These are phyloP conservation scores for Zizania palustris DNA, from an alignment of 202 grass and related monocot genomes.

Conservation along the genomic window DNA sequence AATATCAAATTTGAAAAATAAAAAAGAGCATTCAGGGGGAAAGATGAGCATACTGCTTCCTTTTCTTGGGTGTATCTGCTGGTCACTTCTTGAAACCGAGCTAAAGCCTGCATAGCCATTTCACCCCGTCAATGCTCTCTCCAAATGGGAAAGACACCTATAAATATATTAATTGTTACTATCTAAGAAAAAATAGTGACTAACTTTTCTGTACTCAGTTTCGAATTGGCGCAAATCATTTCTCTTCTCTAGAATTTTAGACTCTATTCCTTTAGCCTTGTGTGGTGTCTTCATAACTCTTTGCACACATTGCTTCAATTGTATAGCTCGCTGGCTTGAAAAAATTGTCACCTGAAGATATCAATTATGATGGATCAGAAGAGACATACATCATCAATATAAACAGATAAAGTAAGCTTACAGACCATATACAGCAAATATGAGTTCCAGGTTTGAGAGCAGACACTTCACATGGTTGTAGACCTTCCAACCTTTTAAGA, in stretches of 20 bases:
- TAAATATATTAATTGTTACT: not conserved
- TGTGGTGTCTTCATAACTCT: conserved; percentile 84
- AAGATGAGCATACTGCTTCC: conserved; percentile 61
- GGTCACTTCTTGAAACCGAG: conserved; percentile 94
- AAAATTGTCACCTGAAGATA: conserved; percentile 91
- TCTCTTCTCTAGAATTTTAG: conserved; percentile 90
- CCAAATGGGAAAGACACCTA: conserved; percentile 4
- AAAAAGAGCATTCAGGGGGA: not conserved
- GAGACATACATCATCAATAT: conserved; percentile 34
- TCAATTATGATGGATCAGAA: conserved; percentile 46
- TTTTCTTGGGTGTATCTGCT: conserved; percentile 92
- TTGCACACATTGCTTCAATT: conserved; percentile 89
- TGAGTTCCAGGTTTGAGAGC: conserved; percentile 91
- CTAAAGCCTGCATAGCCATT: conserved; percentile 75
- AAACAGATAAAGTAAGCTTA: conserved; percentile 32
- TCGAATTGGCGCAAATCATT: conserved; percentile 92
- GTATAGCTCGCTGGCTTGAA: conserved; percentile 94
- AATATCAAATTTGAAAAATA: not conserved
- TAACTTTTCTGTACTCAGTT: conserved; percentile 93
- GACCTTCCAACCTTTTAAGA: conserved; percentile 98
- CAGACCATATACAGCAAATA: conserved; percentile 96
- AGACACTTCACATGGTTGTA: conserved; percentile 95
- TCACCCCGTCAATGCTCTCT: conserved; percentile 36
- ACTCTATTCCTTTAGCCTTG: conserved; percentile 88
- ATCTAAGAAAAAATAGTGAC: conserved; percentile 35